Evolutionary conservation across 805 yeast species (phyloP).

Genomic region (Pichia nakasei): DNA sequence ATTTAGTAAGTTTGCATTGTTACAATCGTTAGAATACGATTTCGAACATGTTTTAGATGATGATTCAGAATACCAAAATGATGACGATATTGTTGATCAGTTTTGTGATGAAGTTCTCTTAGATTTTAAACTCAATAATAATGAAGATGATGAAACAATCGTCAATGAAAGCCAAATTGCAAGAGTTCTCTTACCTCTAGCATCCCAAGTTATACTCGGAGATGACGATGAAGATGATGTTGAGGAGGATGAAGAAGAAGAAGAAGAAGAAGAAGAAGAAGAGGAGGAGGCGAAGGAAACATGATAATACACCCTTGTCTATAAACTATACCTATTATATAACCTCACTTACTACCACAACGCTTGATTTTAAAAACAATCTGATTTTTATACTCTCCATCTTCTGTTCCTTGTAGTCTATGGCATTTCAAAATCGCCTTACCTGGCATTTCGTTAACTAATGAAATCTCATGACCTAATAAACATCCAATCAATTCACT

Average conservation of each 20-base stretch:
- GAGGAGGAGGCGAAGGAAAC: too few species aligned
- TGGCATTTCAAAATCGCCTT: conserved; percentile 19
- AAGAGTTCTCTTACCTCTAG: conserved; percentile 27
- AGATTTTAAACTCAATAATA: conserved; percentile 14
- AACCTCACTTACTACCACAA: neutral
- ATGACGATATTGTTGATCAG: conserved; percentile 22
- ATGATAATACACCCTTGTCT: too few species aligned
- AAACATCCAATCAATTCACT: conserved; percentile 19
- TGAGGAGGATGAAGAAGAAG: neutral
- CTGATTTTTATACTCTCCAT: conserved; percentile 3
- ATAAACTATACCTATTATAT: neutral
- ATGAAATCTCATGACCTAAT: conserved; percentile 17
- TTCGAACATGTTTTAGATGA: conserved; percentile 24
- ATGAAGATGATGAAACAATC: conserved; percentile 11
- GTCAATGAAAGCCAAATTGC: conserved; percentile 20
- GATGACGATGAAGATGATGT: conserved; percentile 3
- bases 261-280: neutral
- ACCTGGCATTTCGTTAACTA: conserved; percentile 22
- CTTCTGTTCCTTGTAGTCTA: neutral
- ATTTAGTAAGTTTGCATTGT: conserved; percentile 26
- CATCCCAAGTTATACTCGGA: conserved; percentile 25
- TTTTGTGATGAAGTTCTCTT: conserved; percentile 24
- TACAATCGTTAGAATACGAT: conserved; percentile 30
- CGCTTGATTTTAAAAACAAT: conserved; percentile 5
- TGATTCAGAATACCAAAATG: conserved; percentile 19